phyloP scores from a whole-genome alignment of 768 basidiomycete species.

The Kwoniella dendrophila region DNA sequence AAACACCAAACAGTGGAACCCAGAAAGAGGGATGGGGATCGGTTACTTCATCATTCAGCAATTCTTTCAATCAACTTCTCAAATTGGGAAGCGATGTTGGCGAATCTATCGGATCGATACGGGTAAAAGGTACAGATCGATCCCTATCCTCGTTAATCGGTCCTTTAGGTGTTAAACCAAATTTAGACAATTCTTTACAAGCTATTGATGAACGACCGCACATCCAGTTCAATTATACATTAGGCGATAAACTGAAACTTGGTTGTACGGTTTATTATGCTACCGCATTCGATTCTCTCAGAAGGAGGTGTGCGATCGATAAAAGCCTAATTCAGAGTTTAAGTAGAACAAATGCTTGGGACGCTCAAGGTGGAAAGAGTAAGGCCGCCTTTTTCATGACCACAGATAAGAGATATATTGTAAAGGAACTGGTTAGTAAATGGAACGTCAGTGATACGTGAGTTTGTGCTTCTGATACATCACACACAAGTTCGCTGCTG shows the following conservation, averaged over 20 bases:
- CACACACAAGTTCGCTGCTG: constrained; percentile 2
- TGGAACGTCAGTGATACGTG: constrained; percentile 86
- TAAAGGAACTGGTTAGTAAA: constrained; percentile 81
- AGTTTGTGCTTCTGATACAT: constrained; percentile 47
- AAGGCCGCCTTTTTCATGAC: constrained; percentile 81
- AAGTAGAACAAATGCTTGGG: constrained; percentile 66
- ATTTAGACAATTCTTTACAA: constrained; percentile 31
- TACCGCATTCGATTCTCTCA: constrained; percentile 71
- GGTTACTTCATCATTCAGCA: constrained; percentile 40
- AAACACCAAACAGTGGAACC: background rate
- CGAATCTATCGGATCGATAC: constrained; percentile 35
- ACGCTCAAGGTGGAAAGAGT: constrained; percentile 75
- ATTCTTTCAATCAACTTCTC: constrained; percentile 46
- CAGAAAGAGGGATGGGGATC: constrained; percentile 41
- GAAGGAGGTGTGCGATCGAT: constrained; percentile 70
- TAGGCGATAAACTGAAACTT: constrained; percentile 73
- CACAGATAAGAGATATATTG: constrained; percentile 72
- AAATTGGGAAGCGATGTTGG: constrained; percentile 37
- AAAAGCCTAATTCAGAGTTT: constrained; percentile 67
- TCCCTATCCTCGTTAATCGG: constrained; percentile 42
- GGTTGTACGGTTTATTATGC: constrained; percentile 83
- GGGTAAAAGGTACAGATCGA: constrained; percentile 31
- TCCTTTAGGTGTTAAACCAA: constrained; percentile 24
- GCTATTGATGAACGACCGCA: constrained; percentile 73
- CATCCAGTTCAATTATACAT: constrained; percentile 78